Base-by-base conservation (phyloP, 2,329 filamentous ascomycete species). In the Aspergillus puulaauensis region DNA sequence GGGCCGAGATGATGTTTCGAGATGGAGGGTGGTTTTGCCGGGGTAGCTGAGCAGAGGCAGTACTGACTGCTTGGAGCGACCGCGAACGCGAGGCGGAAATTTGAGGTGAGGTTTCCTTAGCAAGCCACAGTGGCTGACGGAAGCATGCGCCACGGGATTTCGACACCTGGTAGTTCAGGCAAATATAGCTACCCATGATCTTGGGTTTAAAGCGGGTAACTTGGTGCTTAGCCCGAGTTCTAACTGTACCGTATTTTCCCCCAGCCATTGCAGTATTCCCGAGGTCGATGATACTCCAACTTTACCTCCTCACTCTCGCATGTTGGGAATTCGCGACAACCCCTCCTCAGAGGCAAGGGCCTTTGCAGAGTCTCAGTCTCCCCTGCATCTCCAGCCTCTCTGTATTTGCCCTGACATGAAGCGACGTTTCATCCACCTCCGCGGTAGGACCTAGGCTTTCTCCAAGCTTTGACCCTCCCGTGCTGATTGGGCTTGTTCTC, bases 81-180 rank as follows among this genome's bases (percentile, higher is more conserved):
- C 64, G 62, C 58, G 52, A 66, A 73, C 71, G 70, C 69, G 70
- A 73, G 70, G 70, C 70, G 71, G 71, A 72, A 69, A 67, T 70
- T 73, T 37, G 35, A 37, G 35, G 45, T 72, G 69, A 69, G 64
- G 66, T 67, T 68, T 53, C 23, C 43, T 43, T 43, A 17, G 33
- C 40, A 44, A 54, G 55, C 58, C 55, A 58, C 57, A 50, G 56
- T 57, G 56, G 59, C 41, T 57, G 51, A 41, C 56, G 6, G 9
- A 14, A 56, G 49, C 11, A 11, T 9, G 35, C 56, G 68, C 56
- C 56, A 58, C 56, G 43, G 2, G 65, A 0, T 2, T 9, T 54
- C 1, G 49, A 65, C 64, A 64, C 70, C 69, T 70, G 11, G 64
- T 4, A 8, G 9, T 6, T 40, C 43, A 60, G 67, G 66, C 66